Evolutionary conservation across 192 early-diverging fungal species (phyloP), one percentile per base, ranked within the genome.

Genomic region (Umbelopsis isabellina): DNA sequence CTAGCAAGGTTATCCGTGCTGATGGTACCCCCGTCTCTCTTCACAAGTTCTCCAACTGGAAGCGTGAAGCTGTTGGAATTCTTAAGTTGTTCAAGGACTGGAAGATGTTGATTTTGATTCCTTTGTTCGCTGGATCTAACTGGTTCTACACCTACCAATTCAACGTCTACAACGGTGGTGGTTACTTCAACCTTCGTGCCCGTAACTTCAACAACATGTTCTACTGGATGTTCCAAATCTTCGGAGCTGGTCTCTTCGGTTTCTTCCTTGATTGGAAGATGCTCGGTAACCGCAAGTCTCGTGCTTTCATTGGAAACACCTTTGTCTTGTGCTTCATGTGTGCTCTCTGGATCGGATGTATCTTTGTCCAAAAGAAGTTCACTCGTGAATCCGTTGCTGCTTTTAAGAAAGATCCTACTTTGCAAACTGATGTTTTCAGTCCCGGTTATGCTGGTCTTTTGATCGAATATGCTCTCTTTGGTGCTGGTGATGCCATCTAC

Each of bases 121-220:
- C 92, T 25, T 76, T 90, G 76, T 91, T 88, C 75, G 33, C 88
- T 35, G 84, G 86, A 20, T 89, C 88, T 67, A 95, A 95, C 77
- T 92, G 90, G 86, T 91, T 90, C 80, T 93, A 92, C 80, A 84
- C 89, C 0, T 91, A 91, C 77, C 90, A 94, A 67, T 92, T 88
- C 75, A 74, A 82, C 12, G 82, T 72, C 22, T 81, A 86, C 73
- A 91, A 91, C 66, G 90, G 88, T 23, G 76, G 75, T 25, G 73
- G 75, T 16, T 84, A 88, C 73, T 94, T 92, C 70, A 90, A 85
- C 15, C 49, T 88, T 66, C 90, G 91, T 33, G 89, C 93, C 23
- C 87, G 90, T 65, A 85, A 85, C 8, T 81, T 94, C 37, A 93
- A 94, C 82, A 87, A 88, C 65, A 76, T 89, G 64, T 68, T 91